Base-by-base conservation (phyloP, 352 stramenopile genomes). In the Globisporangium recalcitrans region DNA sequence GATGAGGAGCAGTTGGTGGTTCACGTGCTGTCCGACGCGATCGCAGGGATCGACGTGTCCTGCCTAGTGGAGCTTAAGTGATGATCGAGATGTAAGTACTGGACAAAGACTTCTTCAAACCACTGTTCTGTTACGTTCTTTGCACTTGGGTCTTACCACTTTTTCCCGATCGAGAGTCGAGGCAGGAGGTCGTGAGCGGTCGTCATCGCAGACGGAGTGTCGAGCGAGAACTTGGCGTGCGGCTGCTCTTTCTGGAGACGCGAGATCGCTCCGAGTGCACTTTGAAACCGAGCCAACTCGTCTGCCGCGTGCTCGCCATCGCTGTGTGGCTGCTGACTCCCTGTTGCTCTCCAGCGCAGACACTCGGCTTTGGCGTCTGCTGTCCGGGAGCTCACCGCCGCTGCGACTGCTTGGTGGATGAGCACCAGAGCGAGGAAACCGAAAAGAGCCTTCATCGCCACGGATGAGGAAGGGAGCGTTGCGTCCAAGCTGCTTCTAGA, bases 191-290 rank as follows among this genome's bases (percentile, higher is more conserved):
- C n/a, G n/a, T n/a, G n/a, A 1, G 83, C 62, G n/a, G 83, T 90
- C 68, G 90, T 74, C 14, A 92, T 65, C 14, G 79, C 77, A 64
- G 90, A 92, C 7, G 73, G 80, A 47, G 80, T 84, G 54, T 88
- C 69, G 9, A 62, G 73, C 6, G 79, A 87, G 72, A 92, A 90
- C 47, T 64, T 21, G 3, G 83, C 83, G 29, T 82, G 70, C 1
- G 77, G 78, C 56, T 91, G 87, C 4, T 59, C 58, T 3, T 61
- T 63, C 67, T 85, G 72, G 11, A 63, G 64, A 16, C 77, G 64
- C 44, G 75, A 64, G 61, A 91, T 78, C 44, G 31, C 8, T 8
- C 40, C 47, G 1, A 57, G 19, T 0, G 47, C 51, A 21, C 52
- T 34, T 22, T 44, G 32, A 38, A 71, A 65, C 7, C 55, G 61